A percentile compares a stretch with the other conserved stretches of the same genome.
These are phyloP conservation scores for Cydonia oblonga DNA, from an alignment of 331 rosid species.

Conservation along the genomic window DNA sequence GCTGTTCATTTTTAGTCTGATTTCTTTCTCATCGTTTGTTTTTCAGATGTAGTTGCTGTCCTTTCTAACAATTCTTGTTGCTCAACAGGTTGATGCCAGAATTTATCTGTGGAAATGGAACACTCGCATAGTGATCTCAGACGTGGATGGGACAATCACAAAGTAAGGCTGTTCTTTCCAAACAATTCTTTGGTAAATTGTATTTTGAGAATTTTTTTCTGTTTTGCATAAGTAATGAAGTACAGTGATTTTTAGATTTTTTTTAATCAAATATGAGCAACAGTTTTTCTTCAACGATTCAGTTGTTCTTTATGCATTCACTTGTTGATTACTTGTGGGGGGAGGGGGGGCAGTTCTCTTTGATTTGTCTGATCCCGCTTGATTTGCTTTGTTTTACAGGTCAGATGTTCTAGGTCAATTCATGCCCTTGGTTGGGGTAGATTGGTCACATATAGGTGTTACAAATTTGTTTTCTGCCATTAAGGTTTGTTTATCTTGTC, in stretches of 20 bases:
- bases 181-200: background rate
- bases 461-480: conserved; percentile 91
- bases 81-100: conserved; percentile 68
- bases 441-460: conserved; percentile 99
- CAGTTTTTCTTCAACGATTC: background rate
- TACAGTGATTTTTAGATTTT: too few species aligned
- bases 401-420: conserved; percentile 97
- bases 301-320: background rate
- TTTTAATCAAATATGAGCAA: too few species aligned
- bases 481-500: conserved; percentile 51
- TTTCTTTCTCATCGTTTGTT: background rate
- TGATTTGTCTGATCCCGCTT: background rate
- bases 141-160: conserved; percentile 98
- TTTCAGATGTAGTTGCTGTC: conserved; percentile 2
- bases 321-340: too few species aligned
- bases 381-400: conserved; percentile 25
- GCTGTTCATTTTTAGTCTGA: background rate
- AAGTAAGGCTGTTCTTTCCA: conserved; percentile 33
- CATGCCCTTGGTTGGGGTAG: conserved; percentile 98
- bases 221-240: background rate
- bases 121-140: conserved; percentile 78
- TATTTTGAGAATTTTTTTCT: background rate
- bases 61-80: conserved; percentile 4
- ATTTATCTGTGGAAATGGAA: conserved; percentile 94
- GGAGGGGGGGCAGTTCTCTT: background rate